A percentile compares a stretch with the other conserved stretches of the same genome.
phyloP scores from a whole-genome alignment of 345 rosid species.

The Camelina laxa region DNA sequence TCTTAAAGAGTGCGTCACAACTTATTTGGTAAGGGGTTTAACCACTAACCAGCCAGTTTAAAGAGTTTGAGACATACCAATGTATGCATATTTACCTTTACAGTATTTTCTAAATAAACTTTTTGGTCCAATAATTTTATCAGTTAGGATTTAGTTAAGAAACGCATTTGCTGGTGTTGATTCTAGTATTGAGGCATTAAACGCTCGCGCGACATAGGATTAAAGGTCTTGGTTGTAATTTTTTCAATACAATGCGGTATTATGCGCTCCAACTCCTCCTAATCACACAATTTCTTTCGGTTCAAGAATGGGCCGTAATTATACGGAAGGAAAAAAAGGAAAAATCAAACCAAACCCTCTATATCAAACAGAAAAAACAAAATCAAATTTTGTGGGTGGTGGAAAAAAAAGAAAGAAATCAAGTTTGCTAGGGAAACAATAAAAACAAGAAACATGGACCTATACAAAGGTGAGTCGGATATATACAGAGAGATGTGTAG shows the following conservation, averaged over 20 bases:
- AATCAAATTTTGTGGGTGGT: constrained; percentile 14
- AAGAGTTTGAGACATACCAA: not conserved
- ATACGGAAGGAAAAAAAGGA: not conserved
- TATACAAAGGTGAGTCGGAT: constrained; percentile 31
- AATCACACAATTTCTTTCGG: not conserved
- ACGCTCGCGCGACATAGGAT: no score
- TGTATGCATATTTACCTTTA: no score
- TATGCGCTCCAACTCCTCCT: constrained; percentile 13
- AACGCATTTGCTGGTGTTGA: not conserved
- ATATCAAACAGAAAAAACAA: not conserved
- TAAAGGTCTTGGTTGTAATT: not conserved
- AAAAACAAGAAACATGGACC: not conserved
- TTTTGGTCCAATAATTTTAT: not conserved
- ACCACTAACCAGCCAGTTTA: not conserved
- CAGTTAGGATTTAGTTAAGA: not conserved
- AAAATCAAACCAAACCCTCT: constrained; percentile 17
- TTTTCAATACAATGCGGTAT: not conserved
- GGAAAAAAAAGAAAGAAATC: not conserved
- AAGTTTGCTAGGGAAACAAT: not conserved
- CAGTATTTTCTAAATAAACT: no score
- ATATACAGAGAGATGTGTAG: constrained; percentile 31
- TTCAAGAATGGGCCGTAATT: not conserved
- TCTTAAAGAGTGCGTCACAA: constrained; percentile 1
- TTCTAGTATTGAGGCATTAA: no score
- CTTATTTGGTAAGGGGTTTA: not conserved